phyloP scores from a whole-genome alignment of 2,329 filamentous ascomycete species.

The Ascochyta fabae region DNA sequence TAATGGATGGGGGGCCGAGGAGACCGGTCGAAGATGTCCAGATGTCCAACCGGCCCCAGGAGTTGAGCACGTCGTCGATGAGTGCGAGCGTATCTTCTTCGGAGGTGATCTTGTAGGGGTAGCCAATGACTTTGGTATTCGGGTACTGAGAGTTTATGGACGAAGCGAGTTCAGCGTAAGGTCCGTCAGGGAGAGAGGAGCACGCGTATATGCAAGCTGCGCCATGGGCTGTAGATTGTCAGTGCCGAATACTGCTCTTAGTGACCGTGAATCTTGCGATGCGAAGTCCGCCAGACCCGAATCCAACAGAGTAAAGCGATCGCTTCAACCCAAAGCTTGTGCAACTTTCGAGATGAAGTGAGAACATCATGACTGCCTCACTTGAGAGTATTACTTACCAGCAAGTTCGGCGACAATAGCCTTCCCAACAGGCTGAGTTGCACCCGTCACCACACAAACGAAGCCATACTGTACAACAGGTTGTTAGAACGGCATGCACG shows the following conservation, averaged over 20 bases:
- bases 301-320: background rate
- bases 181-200: constrained; percentile 52
- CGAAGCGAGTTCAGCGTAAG: constrained; percentile 52
- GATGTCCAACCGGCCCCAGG: constrained; percentile 63
- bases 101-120: constrained; percentile 64
- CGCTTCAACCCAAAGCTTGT: background rate
- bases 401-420: constrained; percentile 67
- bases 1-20: constrained; percentile 62
- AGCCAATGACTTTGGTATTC: constrained; percentile 67
- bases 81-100: constrained; percentile 66
- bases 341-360: background rate
- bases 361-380: background rate
- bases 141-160: constrained; percentile 53
- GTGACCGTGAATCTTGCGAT: background rate
- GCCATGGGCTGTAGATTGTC: constrained; percentile 59
- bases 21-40: constrained; percentile 66
- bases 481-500: background rate
- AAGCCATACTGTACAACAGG: constrained; percentile 61
- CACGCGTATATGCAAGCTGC: constrained; percentile 69
- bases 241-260: background rate
- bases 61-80: constrained; percentile 68
- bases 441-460: constrained; percentile 69
- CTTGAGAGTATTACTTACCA: constrained; percentile 45
- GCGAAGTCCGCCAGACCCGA: background rate
- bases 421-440: constrained; percentile 65